A percentile compares a stretch with the other conserved stretches of the same genome.
Conservation (phyloP, 2,329 filamentous ascomycete genomes). For the Cercospora sojina region DNA sequence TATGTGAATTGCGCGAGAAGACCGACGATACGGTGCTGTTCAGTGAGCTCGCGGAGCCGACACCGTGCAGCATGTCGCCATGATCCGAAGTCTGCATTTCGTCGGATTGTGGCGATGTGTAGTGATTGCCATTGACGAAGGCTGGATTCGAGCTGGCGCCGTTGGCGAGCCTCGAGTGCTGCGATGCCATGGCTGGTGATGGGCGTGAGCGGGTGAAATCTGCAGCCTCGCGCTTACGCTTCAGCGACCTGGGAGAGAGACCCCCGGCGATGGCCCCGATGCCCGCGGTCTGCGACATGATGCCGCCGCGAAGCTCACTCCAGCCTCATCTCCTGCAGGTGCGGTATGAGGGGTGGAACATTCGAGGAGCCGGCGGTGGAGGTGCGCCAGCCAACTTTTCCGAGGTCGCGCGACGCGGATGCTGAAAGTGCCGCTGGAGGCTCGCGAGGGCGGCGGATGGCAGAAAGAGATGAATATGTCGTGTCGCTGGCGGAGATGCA, state of each 20-base stretch:
- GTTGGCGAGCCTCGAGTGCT: constrained; percentile 16
- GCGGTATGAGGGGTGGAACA: constrained; percentile 1
- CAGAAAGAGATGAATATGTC: constrained; percentile 4
- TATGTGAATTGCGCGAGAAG: constrained; percentile 59
- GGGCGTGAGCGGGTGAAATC: constrained; percentile 19
- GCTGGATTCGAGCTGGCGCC: constrained; percentile 16
- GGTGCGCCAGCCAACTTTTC: constrained; percentile 17
- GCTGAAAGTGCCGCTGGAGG: not conserved
- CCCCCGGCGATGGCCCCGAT: constrained; percentile 22
- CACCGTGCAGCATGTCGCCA: constrained; percentile 67
- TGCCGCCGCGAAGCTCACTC: constrained; percentile 29
- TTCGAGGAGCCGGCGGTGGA: constrained; percentile 2
- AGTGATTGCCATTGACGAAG: constrained; percentile 24
- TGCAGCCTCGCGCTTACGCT: constrained; percentile 30
- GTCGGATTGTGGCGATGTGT: constrained; percentile 36
- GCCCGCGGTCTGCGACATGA: constrained; percentile 35
- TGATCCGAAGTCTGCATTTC: constrained; percentile 39
- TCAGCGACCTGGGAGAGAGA: constrained; percentile 31
- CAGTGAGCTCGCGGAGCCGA: constrained; percentile 71
- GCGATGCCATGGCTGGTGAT: constrained; percentile 14
- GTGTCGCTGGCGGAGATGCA: constrained; percentile 10
- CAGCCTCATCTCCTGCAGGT: constrained; percentile 21
- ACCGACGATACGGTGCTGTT: constrained; percentile 69
- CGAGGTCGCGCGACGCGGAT: constrained; percentile 11
- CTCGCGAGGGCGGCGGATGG: not conserved